Percentiles rank a stretch among this genome's conserved stretches.
Conservation (phyloP, 805 yeast species). For the Barnettozyma wickerhamii region DNA sequence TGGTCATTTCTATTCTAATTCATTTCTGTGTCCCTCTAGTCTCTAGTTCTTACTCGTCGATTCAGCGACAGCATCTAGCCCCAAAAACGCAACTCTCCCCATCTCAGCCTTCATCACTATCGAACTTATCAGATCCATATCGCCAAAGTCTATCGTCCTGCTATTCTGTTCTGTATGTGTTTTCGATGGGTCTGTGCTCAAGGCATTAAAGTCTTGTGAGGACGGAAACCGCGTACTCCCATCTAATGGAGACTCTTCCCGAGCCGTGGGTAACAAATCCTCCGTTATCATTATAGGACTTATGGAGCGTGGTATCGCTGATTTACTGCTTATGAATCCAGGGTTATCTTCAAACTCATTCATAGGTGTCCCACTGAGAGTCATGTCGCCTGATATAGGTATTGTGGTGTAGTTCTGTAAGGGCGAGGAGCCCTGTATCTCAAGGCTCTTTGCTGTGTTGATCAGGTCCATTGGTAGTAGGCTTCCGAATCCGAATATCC, state of each 20-base stretch:
- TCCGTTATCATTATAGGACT: background rate
- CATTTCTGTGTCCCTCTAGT: background rate
- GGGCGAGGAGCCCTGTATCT: background rate
- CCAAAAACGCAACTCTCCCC: conserved; percentile 18
- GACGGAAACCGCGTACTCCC: conserved; percentile 15
- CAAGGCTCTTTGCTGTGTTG: background rate
- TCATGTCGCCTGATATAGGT: background rate
- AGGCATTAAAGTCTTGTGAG: conserved; percentile 3
- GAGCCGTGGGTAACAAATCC: background rate
- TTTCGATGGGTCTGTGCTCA: background rate
- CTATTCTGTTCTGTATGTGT: background rate
- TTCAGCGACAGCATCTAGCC: conserved; percentile 11
- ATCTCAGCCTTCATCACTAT: conserved; percentile 20
- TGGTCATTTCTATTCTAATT: background rate
- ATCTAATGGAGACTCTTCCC: background rate
- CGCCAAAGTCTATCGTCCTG: background rate
- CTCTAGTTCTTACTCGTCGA: background rate
- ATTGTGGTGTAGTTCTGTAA: background rate
- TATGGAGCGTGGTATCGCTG: background rate
- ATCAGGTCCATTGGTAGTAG: conserved; percentile 11
- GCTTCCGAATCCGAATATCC: conserved; percentile 14
- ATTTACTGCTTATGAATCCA: background rate
- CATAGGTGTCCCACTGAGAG: conserved; percentile 2
- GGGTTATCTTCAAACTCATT: background rate
- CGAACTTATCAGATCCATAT: conserved; percentile 7